Evolutionary conservation across 1,284 basidiomycete species (phyloP), one percentile per base, ranked within the genome.

Genomic region (Tausonia pullulans): DNA sequence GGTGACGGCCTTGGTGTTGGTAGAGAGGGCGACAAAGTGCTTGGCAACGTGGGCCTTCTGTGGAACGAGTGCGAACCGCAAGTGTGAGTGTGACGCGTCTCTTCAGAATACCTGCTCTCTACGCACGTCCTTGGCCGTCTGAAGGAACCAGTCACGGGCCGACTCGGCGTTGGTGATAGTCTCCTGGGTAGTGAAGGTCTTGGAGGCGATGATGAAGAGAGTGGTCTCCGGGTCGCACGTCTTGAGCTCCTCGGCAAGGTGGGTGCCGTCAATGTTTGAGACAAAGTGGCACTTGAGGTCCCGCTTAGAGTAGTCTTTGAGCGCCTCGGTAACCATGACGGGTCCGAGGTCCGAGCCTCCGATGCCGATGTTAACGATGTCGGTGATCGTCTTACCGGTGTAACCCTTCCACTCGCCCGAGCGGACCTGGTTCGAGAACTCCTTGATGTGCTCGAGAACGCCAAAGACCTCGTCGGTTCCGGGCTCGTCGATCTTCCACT

Each of bases 171-270:
- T 98, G 70, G 95, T 98, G 79, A 98, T 97, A 52, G 95, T 98
- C 81, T 98, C 96, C 79, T 98, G 95, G 10, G 95, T 98, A 54
- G 95, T 98, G 78, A 98, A 98, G 0, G 96, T 98, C 83, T 98
- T 98, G 77, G 85, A 88, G 46, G 95, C 95, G 71, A 98, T 87
- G 78, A 98, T 96, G 82, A 98, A 98, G 67, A 98, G 80, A 3
- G 95, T 98, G 14, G 87, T 87, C 78, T 98, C 94, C 1, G 92
- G 88, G 77, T 98, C 82, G 77, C 89, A 91, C 60, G 81, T 72
- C 66, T 83, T 83, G 45, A 96, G 78, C 2, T 86, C 88, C 81
- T 98, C 95, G 41, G 91, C 90, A 68, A 98, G 82, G 76, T 98
- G 96, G 3, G 94, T 97, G 39, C 95, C 96, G 75, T 98, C 95